Evolutionary conservation across 2,329 filamentous ascomycete species (phyloP), one percentile per base, ranked within the genome.

Genomic region (Xylaria digitata): DNA sequence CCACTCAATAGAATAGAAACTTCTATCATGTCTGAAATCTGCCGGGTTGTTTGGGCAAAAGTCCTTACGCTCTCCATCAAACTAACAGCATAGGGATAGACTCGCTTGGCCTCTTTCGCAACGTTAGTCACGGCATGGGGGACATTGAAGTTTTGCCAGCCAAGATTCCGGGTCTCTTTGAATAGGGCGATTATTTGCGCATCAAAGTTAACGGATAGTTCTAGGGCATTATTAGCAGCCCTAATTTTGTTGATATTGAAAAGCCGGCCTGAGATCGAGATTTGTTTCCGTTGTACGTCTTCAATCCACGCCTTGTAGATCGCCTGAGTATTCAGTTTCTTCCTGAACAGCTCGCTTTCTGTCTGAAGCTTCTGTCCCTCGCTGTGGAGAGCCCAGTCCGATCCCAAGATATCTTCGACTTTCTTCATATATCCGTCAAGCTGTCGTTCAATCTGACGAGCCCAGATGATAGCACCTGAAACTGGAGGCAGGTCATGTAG

Each of bases 21-120:
- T 71, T 95, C 92, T 11, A 90, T 87, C 92, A 99, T 95, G 61
- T 91, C 88, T 19, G 89, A 85, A 66, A 99, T 96, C 57, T 92
- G 89, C 34, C 93, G 90, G 73, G 91, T 90, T 0, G 94, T 97
- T 80, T 98, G 95, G 1, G 93, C 88, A 70, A 97, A 91, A 0
- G 94, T 98, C 65, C 94, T 89, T n/a, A 98, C 93, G 75, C 94
- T 98, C 81, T 99, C 96, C 94, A 99, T 99, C 72, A 99, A 82
- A 76, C 94, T 98, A 71, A 99, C 94, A 26, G 96, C 96, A 76
- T 96, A 99, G 0, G 96, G 96, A 74, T 99, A 99, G 3, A 99
- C 96, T 60, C 96, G 89, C 81, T 97, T 97, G n/a, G 96, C 96
- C 78, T 99, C 96, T 79, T 98, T 99, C 0, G 96, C 97, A 61